phyloP scores from a whole-genome alignment of 1,284 basidiomycete genomes.

The Fistulinella cinereoalba region DNA sequence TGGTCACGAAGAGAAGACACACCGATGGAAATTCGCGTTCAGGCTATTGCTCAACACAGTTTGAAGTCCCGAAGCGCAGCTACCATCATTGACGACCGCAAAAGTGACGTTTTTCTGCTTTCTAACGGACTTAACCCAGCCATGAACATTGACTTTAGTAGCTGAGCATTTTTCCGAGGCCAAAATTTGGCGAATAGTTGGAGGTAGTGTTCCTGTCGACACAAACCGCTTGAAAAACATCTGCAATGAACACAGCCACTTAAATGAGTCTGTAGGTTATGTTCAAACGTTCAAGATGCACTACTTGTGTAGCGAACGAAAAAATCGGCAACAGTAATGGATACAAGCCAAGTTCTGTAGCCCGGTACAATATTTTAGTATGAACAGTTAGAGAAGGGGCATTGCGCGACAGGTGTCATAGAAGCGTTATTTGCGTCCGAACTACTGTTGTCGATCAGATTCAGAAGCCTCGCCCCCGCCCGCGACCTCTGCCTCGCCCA shows the following conservation, averaged over 20 bases:
- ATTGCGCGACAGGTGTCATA: constrained; percentile 6
- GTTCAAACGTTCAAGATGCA: too few relatives aligned
- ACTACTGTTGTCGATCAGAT: constrained; percentile 1
- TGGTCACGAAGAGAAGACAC: neutral
- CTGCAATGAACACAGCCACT: constrained; percentile 26
- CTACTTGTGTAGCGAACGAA: constrained; percentile 1
- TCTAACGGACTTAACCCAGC: constrained; percentile 84
- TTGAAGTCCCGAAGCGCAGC: constrained; percentile 65
- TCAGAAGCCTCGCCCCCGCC: constrained; percentile 47
- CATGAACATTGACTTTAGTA: constrained; percentile 46
- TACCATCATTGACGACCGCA: constrained; percentile 81
- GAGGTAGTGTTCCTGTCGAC: constrained; percentile 37
- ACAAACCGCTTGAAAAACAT: constrained; percentile 31
- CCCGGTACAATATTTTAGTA: constrained; percentile 20
- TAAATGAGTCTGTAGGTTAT: too few relatives aligned
- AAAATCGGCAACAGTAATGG: constrained; percentile 14
- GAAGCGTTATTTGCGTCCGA: constrained; percentile 6
- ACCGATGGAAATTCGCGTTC: constrained; percentile 18
- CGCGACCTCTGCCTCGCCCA: constrained; percentile 50
- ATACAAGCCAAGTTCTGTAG: constrained; percentile 25
- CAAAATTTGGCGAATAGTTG: constrained; percentile 59
- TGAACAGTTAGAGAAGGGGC: constrained; percentile 15
- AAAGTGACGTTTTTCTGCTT: constrained; percentile 87
- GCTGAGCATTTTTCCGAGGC: constrained; percentile 21
- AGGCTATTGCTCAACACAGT: constrained; percentile 56